Conservation (phyloP, 805 yeast genomes). For the Ogataea thermomethanolica region DNA sequence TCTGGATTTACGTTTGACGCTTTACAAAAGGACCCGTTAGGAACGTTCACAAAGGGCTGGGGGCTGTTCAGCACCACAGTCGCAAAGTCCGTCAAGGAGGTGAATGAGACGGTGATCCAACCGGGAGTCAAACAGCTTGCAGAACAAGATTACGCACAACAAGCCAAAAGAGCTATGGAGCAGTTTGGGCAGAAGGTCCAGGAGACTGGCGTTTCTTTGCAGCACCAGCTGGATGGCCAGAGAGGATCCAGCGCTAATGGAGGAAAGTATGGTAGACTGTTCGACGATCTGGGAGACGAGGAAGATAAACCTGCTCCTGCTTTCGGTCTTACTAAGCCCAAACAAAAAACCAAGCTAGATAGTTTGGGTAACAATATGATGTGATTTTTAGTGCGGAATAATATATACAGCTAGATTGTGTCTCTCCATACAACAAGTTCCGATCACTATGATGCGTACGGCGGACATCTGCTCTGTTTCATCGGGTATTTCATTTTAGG, state of each 20-base stretch:
- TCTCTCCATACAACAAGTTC: no score
- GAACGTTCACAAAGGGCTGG: slow-evolving; percentile 93
- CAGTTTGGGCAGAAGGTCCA: slow-evolving; percentile 95
- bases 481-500: neutral
- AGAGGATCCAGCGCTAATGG: slow-evolving; percentile 5
- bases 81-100: slow-evolving; percentile 77
- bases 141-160: slow-evolving; percentile 73
- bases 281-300: slow-evolving; percentile 51
- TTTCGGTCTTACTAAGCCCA: slow-evolving; percentile 59
- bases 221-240: slow-evolving; percentile 45
- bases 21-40: slow-evolving; percentile 79
- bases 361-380: slow-evolving; percentile 37
- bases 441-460: no score
- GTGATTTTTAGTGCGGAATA: neutral
- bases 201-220: slow-evolving; percentile 77
- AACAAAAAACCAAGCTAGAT: slow-evolving; percentile 52
- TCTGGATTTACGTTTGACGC: slow-evolving; percentile 62
- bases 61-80: slow-evolving; percentile 86
- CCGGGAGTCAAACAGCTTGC: slow-evolving; percentile 84
- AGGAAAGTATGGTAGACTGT: slow-evolving; percentile 48
- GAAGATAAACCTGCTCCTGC: slow-evolving; percentile 52
- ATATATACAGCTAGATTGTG: no score
- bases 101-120: slow-evolving; percentile 82
- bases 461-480: no score
- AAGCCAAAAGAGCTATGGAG: slow-evolving; percentile 89